These are phyloP conservation scores for Pisolithus thermaeus DNA, from an alignment of 1,284 basidiomycete species.

Conservation along the genomic window DNA sequence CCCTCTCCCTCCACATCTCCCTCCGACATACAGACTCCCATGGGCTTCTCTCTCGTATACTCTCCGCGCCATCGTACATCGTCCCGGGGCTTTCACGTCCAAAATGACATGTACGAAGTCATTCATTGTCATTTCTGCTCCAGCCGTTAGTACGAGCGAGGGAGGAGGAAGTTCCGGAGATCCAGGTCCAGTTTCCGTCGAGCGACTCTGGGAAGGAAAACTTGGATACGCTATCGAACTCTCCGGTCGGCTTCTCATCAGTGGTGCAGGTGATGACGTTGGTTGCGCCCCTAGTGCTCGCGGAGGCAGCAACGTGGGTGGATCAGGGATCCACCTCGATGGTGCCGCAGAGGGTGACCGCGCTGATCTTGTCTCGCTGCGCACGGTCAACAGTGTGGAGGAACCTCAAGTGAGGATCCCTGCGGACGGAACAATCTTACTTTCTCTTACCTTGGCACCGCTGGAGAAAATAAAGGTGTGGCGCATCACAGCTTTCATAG, in stretches of 20 bases:
- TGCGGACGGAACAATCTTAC: conserved; percentile 58
- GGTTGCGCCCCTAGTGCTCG: no score
- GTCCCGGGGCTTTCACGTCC: conserved; percentile 80
- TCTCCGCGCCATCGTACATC: conserved; percentile 80
- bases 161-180: conserved; percentile 56
- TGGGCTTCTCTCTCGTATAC: conserved; percentile 79
- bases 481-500: conserved; percentile 70
- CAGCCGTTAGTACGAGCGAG: conserved; percentile 45
- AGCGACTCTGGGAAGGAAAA: conserved; percentile 88
- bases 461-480: conserved; percentile 84
- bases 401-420: neutral
- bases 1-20: conserved; percentile 74
- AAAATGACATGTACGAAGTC: conserved; percentile 74
- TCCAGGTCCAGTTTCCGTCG: conserved; percentile 45
- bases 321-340: neutral
- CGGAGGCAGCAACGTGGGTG: neutral
- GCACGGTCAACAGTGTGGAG: neutral
- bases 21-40: conserved; percentile 77
- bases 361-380: neutral
- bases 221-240: conserved; percentile 81
- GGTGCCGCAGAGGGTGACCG: neutral
- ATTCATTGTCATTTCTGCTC: conserved; percentile 75
- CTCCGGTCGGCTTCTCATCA: conserved; percentile 77
- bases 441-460: conserved; percentile 83
- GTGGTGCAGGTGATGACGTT: conserved; percentile 46